A percentile compares a stretch with the other conserved stretches of the same genome.
phyloP scores from a whole-genome alignment of 768 basidiomycete species.

The Mycena haematopus region DNA sequence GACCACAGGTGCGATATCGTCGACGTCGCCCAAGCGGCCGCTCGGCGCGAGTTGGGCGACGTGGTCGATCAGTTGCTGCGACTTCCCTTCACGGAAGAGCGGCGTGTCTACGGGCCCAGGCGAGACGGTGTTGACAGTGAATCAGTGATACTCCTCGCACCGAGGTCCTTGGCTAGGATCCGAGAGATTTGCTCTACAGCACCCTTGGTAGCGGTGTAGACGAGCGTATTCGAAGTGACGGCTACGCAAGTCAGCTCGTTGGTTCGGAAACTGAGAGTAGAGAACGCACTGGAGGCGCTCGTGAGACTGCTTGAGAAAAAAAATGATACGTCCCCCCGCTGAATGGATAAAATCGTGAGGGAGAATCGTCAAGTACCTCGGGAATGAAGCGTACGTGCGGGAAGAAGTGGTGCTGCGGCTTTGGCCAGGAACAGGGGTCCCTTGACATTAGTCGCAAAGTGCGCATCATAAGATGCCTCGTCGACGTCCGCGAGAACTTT shows the following conservation, averaged over 20 bases:
- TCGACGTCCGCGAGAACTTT: slow-evolving; percentile 56
- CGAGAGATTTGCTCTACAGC: too few species aligned
- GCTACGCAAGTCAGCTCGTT: slow-evolving; percentile 27
- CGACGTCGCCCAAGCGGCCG: too few species aligned
- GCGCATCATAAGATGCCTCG: slow-evolving; percentile 56
- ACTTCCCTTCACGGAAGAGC: too few species aligned
- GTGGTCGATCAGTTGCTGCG: too few species aligned
- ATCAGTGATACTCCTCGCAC: too few species aligned
- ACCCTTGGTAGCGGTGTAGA: slow-evolving; percentile 51
- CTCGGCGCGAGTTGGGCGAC: too few species aligned
- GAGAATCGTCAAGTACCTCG: slow-evolving; percentile 27
- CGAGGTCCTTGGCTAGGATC: neutral
- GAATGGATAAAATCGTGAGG: neutral
- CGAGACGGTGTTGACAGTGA: too few species aligned
- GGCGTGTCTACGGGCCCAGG: too few species aligned
- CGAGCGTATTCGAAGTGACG: slow-evolving; percentile 56
- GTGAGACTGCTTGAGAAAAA: slow-evolving; percentile 63
- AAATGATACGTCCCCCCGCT: slow-evolving; percentile 63
- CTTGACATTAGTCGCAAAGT: slow-evolving; percentile 64
- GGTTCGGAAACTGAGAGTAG: neutral
- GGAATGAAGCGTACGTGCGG: slow-evolving; percentile 43
- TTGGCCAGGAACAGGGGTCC: slow-evolving; percentile 63
- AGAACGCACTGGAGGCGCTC: slow-evolving; percentile 41
- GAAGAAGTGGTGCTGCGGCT: slow-evolving; percentile 49
- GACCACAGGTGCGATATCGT: too few species aligned